phyloP scores from a whole-genome alignment of 345 rosid genomes.

The Bruguiera parviflora region DNA sequence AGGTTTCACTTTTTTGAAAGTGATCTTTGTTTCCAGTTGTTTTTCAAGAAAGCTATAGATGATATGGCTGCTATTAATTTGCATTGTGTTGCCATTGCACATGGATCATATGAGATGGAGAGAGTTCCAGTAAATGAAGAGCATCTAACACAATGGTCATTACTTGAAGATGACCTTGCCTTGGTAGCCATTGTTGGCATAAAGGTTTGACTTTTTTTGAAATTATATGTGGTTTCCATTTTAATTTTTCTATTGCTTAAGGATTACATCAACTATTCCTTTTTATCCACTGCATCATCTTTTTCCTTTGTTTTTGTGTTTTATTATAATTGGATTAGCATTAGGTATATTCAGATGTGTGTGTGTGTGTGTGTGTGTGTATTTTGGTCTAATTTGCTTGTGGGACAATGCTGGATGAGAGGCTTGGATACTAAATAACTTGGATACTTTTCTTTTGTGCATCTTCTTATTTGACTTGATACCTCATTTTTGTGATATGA shows the following conservation, averaged over 20 bases:
- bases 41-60: conserved; percentile 65
- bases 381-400: too few species aligned
- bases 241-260: too few species aligned
- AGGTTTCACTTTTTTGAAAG: background rate
- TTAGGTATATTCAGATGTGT: too few species aligned
- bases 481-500: background rate
- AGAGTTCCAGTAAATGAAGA: conserved; percentile 61
- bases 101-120: conserved; percentile 54
- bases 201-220: conserved; percentile 45
- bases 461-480: background rate
- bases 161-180: conserved; percentile 85
- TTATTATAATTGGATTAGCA: too few species aligned
- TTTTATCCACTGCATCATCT: too few species aligned
- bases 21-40: conserved; percentile 42
- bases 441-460: background rate
- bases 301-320: too few species aligned
- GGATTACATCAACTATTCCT: too few species aligned
- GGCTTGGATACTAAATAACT: too few species aligned
- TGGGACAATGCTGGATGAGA: background rate
- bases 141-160: conserved; percentile 46
- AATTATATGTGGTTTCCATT: background rate
- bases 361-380: too few species aligned
- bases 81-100: conserved; percentile 94
- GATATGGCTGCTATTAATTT: conserved; percentile 85
- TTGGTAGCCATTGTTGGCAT: conserved; percentile 90